Conservation (phyloP, 1,284 basidiomycete species). For the Ustilago tritici region DNA sequence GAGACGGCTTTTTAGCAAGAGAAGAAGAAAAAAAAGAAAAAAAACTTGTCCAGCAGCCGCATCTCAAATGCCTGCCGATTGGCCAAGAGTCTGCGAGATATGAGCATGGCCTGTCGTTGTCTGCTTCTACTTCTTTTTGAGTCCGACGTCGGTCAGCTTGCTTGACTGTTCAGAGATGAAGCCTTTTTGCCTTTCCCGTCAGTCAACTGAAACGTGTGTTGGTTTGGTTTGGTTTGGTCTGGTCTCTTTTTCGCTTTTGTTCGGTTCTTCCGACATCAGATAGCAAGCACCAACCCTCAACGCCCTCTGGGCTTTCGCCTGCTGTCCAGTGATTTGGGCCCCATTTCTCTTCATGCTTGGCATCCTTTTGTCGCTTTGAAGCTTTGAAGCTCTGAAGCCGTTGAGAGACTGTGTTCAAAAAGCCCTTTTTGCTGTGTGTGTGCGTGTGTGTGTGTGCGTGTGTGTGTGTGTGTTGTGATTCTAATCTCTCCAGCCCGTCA, state of each 20-base stretch:
- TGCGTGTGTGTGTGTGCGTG: background rate
- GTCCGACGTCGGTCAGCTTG: conserved; percentile 25
- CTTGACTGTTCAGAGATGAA: conserved; percentile 25
- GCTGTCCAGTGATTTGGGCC: background rate
- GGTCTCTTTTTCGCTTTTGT: conserved; percentile 20
- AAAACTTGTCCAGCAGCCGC: conserved; percentile 33
- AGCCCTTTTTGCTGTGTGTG: conserved; percentile 12
- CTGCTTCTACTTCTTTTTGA: too few relatives aligned
- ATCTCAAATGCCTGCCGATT: conserved; percentile 48
- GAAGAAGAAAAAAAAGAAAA: background rate
- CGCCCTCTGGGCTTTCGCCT: conserved; percentile 15
- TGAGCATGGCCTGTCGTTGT: conserved; percentile 10
- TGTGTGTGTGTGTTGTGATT: background rate
- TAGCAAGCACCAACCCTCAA: background rate
- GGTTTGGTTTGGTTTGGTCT: background rate
- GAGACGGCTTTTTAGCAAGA: background rate
- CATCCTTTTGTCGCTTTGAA: background rate
- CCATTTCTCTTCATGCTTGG: conserved; percentile 18
- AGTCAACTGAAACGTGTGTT: background rate
- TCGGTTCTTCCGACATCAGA: conserved; percentile 36
- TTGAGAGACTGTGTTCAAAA: background rate
- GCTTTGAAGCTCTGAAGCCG: background rate
- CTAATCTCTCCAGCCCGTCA: background rate
- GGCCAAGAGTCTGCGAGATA: conserved; percentile 52
- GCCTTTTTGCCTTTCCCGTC: background rate